Evolutionary conservation across 352 stramenopile genomes (phyloP).

Genomic region (Pythium biforme): DNA sequence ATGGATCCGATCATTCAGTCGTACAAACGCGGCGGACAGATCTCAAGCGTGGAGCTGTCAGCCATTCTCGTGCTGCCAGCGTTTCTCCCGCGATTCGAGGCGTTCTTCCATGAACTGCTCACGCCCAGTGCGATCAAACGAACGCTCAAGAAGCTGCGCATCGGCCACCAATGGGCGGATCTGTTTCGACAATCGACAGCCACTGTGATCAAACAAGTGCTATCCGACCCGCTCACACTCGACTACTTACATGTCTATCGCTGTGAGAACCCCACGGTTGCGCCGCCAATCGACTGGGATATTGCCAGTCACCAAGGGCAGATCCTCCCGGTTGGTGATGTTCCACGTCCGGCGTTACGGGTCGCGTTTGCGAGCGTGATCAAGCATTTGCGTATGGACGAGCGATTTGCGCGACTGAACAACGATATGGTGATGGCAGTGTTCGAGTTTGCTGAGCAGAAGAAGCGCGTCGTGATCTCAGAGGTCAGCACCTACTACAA

Average conservation of each 20-base stretch:
- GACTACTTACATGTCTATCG: background rate
- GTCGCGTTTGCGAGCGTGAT: conserved; percentile 1
- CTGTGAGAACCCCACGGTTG: background rate
- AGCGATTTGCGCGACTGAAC: background rate
- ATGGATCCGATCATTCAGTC: background rate
- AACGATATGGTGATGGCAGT: background rate
- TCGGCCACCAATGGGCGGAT: background rate
- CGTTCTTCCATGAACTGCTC: background rate
- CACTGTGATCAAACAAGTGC: background rate
- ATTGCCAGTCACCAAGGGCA: background rate
- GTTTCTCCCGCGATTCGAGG: background rate
- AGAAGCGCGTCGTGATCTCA: background rate
- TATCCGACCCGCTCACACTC: background rate
- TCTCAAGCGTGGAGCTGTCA: background rate
- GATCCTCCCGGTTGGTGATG: background rate
- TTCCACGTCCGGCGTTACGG: background rate
- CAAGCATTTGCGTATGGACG: background rate
- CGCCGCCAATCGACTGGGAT: background rate
- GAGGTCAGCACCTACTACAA: background rate
- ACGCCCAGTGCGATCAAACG: background rate
- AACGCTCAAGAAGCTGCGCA: conserved; percentile 1
- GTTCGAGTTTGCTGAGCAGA: background rate
- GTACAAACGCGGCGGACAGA: background rate
- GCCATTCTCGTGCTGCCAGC: background rate
- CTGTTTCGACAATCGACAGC: background rate